phyloP scores from a whole-genome alignment of 2,329 filamentous ascomycete genomes.

The Trichoderma koningiopsis region DNA sequence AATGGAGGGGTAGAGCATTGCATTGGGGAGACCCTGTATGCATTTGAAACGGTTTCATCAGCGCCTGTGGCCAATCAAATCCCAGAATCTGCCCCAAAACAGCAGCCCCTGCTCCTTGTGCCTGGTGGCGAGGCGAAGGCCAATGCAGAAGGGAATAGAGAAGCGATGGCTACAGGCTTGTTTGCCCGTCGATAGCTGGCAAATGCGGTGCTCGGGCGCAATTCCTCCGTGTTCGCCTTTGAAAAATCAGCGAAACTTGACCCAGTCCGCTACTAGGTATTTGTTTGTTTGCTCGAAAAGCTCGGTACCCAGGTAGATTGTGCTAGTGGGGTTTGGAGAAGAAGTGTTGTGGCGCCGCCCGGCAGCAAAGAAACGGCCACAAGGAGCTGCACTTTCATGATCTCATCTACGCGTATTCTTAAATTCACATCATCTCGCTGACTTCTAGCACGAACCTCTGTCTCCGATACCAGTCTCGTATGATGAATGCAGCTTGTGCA shows the following conservation, averaged over 20 bases:
- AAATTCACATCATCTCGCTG: constrained; percentile 10
- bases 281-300: constrained; percentile 9
- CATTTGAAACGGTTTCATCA: constrained; percentile 26
- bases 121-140: constrained; percentile 7
- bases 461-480: neutral
- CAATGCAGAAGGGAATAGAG: neutral
- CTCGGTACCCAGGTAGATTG: neutral
- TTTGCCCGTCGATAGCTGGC: neutral
- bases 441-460: neutral
- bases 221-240: neutral
- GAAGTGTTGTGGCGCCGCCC: neutral
- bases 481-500: neutral
- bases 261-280: neutral
- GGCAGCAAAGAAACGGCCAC: neutral
- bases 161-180: neutral
- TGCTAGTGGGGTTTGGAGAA: neutral
- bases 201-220: constrained; percentile 7
- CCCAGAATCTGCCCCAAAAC: constrained; percentile 3
- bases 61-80: constrained; percentile 7
- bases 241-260: neutral
- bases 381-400: neutral
- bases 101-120: constrained; percentile 19
- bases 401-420: neutral
- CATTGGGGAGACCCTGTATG: constrained; percentile 24
- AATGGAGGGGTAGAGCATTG: constrained; percentile 20